Evolutionary conservation across 352 stramenopile species (phyloP), one percentile per base, ranked within the genome.

Genomic region (Phytophthora palmivora): DNA sequence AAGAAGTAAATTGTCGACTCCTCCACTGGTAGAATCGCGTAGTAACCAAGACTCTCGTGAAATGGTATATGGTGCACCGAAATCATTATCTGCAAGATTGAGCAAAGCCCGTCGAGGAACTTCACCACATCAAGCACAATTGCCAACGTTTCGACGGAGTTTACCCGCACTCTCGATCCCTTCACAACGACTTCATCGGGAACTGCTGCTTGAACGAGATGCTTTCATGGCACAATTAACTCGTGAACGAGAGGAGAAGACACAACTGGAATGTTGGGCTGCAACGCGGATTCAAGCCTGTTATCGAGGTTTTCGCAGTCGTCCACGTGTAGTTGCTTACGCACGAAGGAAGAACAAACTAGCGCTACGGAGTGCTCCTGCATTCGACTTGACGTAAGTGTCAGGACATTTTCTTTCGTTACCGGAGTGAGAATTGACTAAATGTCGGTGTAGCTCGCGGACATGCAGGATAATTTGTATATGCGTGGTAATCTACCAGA

Each of bases 241-340:
- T 3, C 61, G 69, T 14, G 83, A 92, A 38, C 72, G 81, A 6
- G 57, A 73, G 1, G 76, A 85, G 24, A 89, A 89, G 26, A 14
- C 45, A 0, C 34, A 61, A 22, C 65, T 88, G 0, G 83, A 92
- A 22, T 63, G 43, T 14, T 92, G 83, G 83, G 83, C 83, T 5
- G 77, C 78, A 4, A 89, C 70, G 8, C 83, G 76, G 33, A 89
- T 92, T 55, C 83, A 92, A 44, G 72, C 81, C 4, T 82, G 70
- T 52, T 92, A 81, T 46, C 68, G 81, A 5, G 79, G 83, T 2
- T 88, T 78, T 48, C 59, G 70, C 0, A 72, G 49, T 11, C 83
- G 83, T 2, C 80, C 83, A 2, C 70, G 72, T 0, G 53, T 65
- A 3, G 34, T 80, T 16, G 61, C 69, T n/a, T 90, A 88, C 48